Conservation (phyloP, 2,329 filamentous ascomycete genomes). For the Bipolaris oryzae region DNA sequence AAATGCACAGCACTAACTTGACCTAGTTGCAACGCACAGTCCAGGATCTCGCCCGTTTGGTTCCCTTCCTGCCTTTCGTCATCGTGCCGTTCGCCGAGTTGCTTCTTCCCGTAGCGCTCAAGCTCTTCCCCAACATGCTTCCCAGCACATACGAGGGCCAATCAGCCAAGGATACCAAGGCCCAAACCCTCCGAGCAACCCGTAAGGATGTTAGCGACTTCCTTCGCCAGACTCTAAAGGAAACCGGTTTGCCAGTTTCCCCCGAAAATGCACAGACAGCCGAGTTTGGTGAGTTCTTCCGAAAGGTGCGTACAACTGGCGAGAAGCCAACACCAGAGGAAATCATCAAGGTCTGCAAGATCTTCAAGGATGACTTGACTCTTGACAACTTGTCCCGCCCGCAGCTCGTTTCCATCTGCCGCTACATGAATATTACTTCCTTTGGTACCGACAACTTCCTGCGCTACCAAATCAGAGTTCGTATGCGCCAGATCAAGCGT, state of each 20-base stretch:
- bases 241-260: conserved; percentile 90
- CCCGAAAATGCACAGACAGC: conserved; percentile 84
- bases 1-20: conserved; percentile 16
- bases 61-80: conserved; percentile 96
- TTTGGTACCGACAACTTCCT: conserved; percentile 98
- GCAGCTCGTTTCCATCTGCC: conserved; percentile 95
- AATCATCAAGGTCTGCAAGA: conserved; percentile 98
- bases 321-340: conserved; percentile 87
- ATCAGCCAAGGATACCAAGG: conserved; percentile 88
- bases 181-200: conserved; percentile 77
- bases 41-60: conserved; percentile 87
- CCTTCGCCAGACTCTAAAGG: conserved; percentile 83
- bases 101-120: conserved; percentile 86
- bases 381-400: conserved; percentile 95
- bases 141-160: conserved; percentile 96
- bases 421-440: conserved; percentile 96
- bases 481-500: conserved; percentile 99
- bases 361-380: conserved; percentile 97
- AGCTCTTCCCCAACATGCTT: conserved; percentile 94
- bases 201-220: conserved; percentile 94
- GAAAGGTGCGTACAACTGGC: conserved; percentile 84
- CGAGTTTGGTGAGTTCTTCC: conserved; percentile 96
- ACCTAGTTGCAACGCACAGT: conserved; percentile 80
- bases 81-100: conserved; percentile 96
- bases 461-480: conserved; percentile 93